phyloP scores from a whole-genome alignment of 805 yeast species.

The Metschnikowia lachancei region DNA sequence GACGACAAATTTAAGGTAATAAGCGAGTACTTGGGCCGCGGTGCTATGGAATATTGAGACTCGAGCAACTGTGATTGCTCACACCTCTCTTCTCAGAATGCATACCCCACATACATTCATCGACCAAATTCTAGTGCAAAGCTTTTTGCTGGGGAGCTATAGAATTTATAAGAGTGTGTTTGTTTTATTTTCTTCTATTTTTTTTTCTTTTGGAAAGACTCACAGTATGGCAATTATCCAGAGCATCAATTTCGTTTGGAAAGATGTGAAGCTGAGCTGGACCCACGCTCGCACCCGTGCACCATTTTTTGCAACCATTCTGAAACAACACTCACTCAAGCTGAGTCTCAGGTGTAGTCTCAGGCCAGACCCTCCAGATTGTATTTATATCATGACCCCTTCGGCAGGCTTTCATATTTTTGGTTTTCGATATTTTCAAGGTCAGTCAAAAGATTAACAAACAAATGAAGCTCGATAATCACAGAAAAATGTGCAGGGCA shows the following conservation, averaged over 20 bases:
- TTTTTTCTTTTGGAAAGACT: too few species aligned
- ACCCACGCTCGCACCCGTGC: conserved; percentile 8
- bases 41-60: conserved; percentile 58
- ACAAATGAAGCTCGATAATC: background rate
- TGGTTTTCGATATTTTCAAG: background rate
- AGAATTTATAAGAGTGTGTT: too few species aligned
- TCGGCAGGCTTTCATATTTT: background rate
- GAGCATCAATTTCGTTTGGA: background rate
- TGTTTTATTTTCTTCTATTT: too few species aligned
- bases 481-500: background rate
- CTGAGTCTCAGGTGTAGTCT: background rate
- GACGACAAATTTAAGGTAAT: conserved; percentile 70
- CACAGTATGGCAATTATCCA: background rate
- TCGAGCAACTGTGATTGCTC: too few species aligned
- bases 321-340: conserved; percentile 10
- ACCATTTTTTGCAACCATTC: conserved; percentile 17
- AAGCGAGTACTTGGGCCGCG: conserved; percentile 82
- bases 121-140: too few species aligned
- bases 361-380: background rate
- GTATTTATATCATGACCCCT: background rate
- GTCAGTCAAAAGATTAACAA: too few species aligned
- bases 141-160: too few species aligned
- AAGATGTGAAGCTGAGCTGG: too few species aligned
- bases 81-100: too few species aligned
- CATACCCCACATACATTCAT: too few species aligned